Evolutionary conservation across 805 yeast genomes (phyloP), one percentile per base, ranked within the genome.

Genomic region (Nakazawaea siamensis): DNA sequence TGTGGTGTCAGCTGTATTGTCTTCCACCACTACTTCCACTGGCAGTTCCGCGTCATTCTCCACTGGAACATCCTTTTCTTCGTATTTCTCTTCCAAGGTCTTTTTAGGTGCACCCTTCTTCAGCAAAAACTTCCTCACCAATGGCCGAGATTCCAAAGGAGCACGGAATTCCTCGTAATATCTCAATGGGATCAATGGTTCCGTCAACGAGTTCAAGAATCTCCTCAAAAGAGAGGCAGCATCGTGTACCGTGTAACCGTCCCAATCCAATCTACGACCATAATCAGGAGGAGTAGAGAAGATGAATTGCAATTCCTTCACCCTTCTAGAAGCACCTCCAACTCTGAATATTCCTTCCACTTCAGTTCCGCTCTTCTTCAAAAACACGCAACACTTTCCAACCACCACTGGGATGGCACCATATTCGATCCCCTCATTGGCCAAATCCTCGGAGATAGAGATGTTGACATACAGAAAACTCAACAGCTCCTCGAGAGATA

Each of bases 171-270:
- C 64, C 45, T 82, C 85, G 54, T 90, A 92, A 41, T 75, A 58
- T 4, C 69, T 69, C 24, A 85, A 62, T 1, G 97, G 96, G 15
- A 92, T 77, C 37, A 92, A 66, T 0, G 97, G 97, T 50, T 92
- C 97, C 1, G 95, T 94, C 37, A 92, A 68, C 29, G 86, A 78
- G 50, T 87, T 86, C 42, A 92, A 66, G 54, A 73, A 92, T 38
- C 98, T 66, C 52, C 97, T 70, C 39, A 92, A 70, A 16, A 92
- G 66, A 14, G 92, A 83, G 2, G 97, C 95, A 1, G 96, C 97
- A 57, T 92, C 99, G 59, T 92, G 98, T 10, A 90, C 97, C 1
- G 87, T 85, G 58, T 76, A 92, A 0, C 94, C 90, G 32, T 84
- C 87, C 98, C 97, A 92, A 45, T 72, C 73, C 29, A 88, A 68